Evolutionary conservation across 139 green algal genomes (phyloP).

Genomic region (Spirogloea muscicola): DNA sequence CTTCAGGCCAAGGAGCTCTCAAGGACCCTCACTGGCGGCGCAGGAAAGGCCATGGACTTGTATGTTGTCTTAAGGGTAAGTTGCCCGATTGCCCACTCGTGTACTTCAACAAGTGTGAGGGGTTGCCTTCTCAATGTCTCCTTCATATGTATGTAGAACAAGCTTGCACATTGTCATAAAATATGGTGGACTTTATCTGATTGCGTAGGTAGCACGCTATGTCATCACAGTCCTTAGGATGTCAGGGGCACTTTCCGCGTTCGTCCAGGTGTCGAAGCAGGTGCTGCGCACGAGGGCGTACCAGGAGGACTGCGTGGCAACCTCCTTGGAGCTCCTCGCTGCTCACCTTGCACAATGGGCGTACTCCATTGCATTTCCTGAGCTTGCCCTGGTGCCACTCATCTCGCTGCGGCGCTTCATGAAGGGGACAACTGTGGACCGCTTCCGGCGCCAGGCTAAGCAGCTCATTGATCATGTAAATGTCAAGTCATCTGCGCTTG

Average conservation of each 20-base stretch:
- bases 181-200: too few relatives aligned
- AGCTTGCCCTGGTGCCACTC: conserved; percentile 63
- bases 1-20: conserved; percentile 50
- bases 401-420: conserved; percentile 71
- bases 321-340: conserved; percentile 73
- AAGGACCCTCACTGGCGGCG: conserved; percentile 9
- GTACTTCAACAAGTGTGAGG: too few relatives aligned
- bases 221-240: too few relatives aligned
- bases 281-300: not conserved
- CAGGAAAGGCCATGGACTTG: conserved; percentile 28
- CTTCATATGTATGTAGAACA: too few relatives aligned
- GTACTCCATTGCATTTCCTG: conserved; percentile 76
- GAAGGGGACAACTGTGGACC: conserved; percentile 71
- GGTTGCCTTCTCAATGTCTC: too few relatives aligned
- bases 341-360: conserved; percentile 77
- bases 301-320: conserved; percentile 76
- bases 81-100: too few relatives aligned
- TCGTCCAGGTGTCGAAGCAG: conserved; percentile 30
- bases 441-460: conserved; percentile 58
- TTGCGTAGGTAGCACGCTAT: too few relatives aligned
- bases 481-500: too few relatives aligned
- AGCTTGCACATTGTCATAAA: too few relatives aligned
- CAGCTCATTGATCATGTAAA: conserved; percentile 32
- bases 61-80: too few relatives aligned
- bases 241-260: too few relatives aligned